Conservation (phyloP, 2,329 filamentous ascomycete genomes). For the Aspergillus ochraceoroseus region DNA sequence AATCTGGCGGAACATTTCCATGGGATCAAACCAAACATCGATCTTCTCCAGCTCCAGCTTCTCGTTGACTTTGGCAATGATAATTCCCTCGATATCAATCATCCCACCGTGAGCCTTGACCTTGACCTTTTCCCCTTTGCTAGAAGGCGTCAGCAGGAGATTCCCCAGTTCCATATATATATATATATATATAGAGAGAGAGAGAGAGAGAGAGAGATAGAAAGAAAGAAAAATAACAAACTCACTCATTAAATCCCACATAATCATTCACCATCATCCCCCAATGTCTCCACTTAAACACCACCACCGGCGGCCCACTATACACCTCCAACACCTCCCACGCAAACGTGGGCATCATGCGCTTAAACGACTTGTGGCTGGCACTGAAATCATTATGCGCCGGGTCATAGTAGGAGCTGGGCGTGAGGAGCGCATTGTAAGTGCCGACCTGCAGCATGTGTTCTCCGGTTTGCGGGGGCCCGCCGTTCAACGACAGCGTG, state of each 20-base stretch:
- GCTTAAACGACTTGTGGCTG: conserved; percentile 66
- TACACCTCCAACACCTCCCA: conserved; percentile 68
- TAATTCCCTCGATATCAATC: conserved; percentile 62
- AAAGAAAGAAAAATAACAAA: conserved; percentile 13
- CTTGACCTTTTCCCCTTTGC: conserved; percentile 59
- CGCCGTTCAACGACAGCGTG: conserved; percentile 61
- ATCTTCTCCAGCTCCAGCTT: conserved; percentile 55
- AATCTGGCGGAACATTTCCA: conserved; percentile 65
- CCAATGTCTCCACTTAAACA: conserved; percentile 65
- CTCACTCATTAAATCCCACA: conserved; percentile 59
- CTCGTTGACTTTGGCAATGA: conserved; percentile 58
- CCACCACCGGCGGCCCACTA: conserved; percentile 58
- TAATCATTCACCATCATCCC: conserved; percentile 64
- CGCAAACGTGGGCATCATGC: conserved; percentile 68
- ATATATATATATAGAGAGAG: no score
- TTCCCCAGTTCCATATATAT: no score
- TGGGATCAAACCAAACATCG: conserved; percentile 62
- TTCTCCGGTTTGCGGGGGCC: conserved; percentile 52
- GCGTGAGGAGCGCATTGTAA: conserved; percentile 62
- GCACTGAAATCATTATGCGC: conserved; percentile 57
- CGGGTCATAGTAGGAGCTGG: conserved; percentile 62
- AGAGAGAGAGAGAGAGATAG: background rate
- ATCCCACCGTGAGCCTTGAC: conserved; percentile 56
- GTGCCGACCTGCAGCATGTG: conserved; percentile 65
- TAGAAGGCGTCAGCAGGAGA: no score